phyloP scores from a whole-genome alignment of 176 grass and related monocot genomes.

The Rhynchospora tenuis region DNA sequence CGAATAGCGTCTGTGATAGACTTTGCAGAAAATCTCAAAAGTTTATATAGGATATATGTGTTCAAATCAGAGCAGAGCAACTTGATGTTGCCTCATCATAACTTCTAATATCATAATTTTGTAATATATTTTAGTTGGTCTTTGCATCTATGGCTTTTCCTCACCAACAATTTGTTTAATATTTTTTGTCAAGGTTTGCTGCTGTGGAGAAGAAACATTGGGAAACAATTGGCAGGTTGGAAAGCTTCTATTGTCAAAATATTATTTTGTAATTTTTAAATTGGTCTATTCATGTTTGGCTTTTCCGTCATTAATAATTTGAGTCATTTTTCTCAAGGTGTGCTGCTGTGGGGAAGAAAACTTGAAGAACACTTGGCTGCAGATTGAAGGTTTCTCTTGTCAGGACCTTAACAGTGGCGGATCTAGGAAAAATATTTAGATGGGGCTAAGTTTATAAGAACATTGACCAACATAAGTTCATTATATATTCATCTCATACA shows the following conservation, averaged over 20 bases:
- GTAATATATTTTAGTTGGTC: neutral
- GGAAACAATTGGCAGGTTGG: neutral
- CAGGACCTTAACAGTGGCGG: neutral
- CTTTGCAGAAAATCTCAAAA: no score
- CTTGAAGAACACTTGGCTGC: neutral
- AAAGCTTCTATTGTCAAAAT: neutral
- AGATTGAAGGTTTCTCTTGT: neutral
- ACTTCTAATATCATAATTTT: neutral
- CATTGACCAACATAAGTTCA: no score
- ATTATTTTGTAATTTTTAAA: neutral
- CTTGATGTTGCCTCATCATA: neutral
- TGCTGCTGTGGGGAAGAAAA: neutral
- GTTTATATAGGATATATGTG: neutral
- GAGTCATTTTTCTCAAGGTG: neutral
- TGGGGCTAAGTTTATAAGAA: no score
- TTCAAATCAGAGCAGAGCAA: neutral
- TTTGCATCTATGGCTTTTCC: neutral
- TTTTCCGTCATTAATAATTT: neutral
- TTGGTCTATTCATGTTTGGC: neutral
- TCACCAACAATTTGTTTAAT: neutral
- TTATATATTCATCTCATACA: no score
- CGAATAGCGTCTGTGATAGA: no score
- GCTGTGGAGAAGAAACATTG: neutral
- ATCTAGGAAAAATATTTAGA: no score
- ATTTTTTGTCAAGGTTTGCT: neutral